Percentiles rank a stretch among this genome's conserved stretches.
These are phyloP conservation scores for Eutrema yunnanense DNA, from an alignment of 345 rosid species.

Conservation along the genomic window DNA sequence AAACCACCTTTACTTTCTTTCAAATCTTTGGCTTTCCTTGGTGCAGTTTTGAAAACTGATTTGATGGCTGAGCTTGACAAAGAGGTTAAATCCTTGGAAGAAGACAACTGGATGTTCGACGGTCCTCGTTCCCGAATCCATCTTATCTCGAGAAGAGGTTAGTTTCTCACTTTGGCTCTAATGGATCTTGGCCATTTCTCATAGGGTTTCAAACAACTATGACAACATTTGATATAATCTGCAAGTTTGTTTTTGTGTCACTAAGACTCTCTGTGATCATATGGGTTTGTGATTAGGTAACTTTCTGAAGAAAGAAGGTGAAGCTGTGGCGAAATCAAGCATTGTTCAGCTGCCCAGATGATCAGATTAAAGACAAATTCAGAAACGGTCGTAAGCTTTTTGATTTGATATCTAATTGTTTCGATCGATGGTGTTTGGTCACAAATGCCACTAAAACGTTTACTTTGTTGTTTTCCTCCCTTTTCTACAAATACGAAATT, in stretches of 20 bases:
- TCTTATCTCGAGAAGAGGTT: conserved; percentile 71
- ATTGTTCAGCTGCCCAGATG: conserved; percentile 19
- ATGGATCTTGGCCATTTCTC: background rate
- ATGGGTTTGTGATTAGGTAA: conserved; percentile 13
- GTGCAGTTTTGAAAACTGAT: conserved; percentile 75
- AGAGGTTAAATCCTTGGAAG: conserved; percentile 84
- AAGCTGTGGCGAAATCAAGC: conserved; percentile 4
- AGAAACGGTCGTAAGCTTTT: background rate
- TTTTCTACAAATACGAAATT: background rate
- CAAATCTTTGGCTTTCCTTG: background rate
- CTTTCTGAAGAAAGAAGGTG: conserved; percentile 16
- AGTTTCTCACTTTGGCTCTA: background rate
- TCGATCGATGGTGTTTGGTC: background rate
- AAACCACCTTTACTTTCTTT: background rate
- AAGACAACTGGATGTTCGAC: conserved; percentile 88
- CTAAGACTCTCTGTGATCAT: background rate
- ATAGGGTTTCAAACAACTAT: background rate
- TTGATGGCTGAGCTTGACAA: conserved; percentile 62
- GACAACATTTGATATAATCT: background rate
- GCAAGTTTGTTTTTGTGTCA: background rate
- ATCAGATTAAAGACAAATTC: background rate
- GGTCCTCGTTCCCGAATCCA: conserved; percentile 88
- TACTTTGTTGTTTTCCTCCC: background rate
- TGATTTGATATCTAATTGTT: background rate
- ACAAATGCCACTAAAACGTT: background rate